Evolutionary conservation across 1,284 basidiomycete genomes (phyloP), one percentile per base, ranked within the genome.

Genomic region (Boletus nobilissimus): DNA sequence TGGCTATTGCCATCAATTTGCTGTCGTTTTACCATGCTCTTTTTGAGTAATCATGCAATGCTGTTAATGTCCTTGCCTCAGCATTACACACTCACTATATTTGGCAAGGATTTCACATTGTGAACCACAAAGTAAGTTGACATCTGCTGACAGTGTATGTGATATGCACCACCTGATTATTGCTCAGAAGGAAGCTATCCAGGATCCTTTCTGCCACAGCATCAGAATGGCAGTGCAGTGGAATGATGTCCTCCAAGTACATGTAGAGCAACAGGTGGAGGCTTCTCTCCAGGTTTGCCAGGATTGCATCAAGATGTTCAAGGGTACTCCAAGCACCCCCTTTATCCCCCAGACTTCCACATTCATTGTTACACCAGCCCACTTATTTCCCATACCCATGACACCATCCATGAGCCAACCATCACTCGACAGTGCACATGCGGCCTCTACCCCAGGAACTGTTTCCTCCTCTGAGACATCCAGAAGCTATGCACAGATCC

Each of bases 1-100:
- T 77, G 67, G 70, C 70, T 9, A 40, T 75, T 1, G 75, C 70
- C 2, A 7, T 77, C 1, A 40, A 77, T 0, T 16, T 57, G 38
- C 74, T 16, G 8, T 2, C 57, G 5, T 70, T 62, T 24, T 51
- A 51, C 24, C 26, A 22, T 51, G 48, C 48, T 26, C 48, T 51
- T 14, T 51, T 51, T 26, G 48, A 70, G 32, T 24, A 32, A 19
- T 70, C 69, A 32, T 70, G 69, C 11, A n/a, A 70, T 29, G 22
- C 69, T 4, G n/a, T 80, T 32, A 78, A 80, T 10, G 70, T 70
- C 0, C 72, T 80, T 3, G 72, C 79, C 0, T 48, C 57, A 1
- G 72, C 70, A 10, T 24, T 78, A 0, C 65, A 76, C 19, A 74
- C 38, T 0, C 39, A 80, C 39, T 80, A 80, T 29, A 38, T 60